Base-by-base conservation (phyloP, 805 yeast species). In the Nakazawaea ishiwadae region DNA sequence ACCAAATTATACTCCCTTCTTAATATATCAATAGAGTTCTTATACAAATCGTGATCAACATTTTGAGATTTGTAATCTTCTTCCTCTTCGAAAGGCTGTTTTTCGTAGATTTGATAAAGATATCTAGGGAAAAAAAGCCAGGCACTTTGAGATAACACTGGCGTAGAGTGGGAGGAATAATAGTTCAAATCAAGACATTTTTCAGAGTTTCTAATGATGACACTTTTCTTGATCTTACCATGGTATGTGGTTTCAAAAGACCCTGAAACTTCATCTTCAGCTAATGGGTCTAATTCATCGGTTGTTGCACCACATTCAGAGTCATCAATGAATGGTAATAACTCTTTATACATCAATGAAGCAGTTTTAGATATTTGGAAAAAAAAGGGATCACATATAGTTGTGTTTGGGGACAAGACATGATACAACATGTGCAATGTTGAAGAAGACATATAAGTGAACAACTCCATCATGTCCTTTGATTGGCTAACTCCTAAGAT, bases 101-200 rank as follows among this genome's bases (percentile, higher is more conserved):
- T 15, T 6, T 36, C 39, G 5, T n/a, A 9, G 11, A 36, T 16
- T 20, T 27, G 39, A 14, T 36, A 36, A n/a, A 36, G 32, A 12
- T 36, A 27, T 5, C 9, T 16, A 11, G 39, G 39, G 18, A 36
- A 36, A 15, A 26, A 36, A 15, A 36, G 16, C 38, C 38, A 35
- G 3, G 20, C 6, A 12, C 20, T 24, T 4, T 35, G 38, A 9
- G 30, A 4, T 11, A 35, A 8, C 10, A 15, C 18, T 6, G 31
- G 31, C n/a, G 17, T n/a, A 3, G 31, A 16, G 15, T 35, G 31
- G 3, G 31, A 6, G 16, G 31, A 8, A 15, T 24, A 35, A 15
- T 24, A 35, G 14, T 26, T 16, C 31, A 35, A 16, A 16, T 35
- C 38, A 16, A 35, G 12, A 11, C 28, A 19, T 12, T 9, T n/a